These are phyloP conservation scores for Curvularia eragrostidis DNA, from an alignment of 2,329 filamentous ascomycete species.

Conservation along the genomic window DNA sequence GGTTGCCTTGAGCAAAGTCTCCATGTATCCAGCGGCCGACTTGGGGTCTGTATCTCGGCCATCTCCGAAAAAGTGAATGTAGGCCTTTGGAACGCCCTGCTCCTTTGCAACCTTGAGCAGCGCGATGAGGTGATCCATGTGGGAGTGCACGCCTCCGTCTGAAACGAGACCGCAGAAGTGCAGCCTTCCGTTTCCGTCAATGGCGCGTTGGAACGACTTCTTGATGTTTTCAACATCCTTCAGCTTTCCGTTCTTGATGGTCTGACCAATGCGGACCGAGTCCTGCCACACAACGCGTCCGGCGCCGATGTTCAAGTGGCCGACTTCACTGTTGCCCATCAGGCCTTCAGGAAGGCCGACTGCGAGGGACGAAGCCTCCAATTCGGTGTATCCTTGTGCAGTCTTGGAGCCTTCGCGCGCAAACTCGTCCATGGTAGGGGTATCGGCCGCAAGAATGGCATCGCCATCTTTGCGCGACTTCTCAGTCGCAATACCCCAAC, in stretches of 20 bases:
- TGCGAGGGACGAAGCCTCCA: constrained; percentile 94
- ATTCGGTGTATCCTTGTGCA: constrained; percentile 83
- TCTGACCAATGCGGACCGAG: constrained; percentile 91
- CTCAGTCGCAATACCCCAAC: constrained; percentile 88
- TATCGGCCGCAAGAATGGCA: constrained; percentile 91
- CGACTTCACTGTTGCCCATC: constrained; percentile 99
- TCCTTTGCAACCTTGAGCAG: constrained; percentile 91
- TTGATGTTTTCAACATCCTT: constrained; percentile 78
- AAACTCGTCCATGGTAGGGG: constrained; percentile 93
- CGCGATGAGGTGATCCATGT: constrained; percentile 90
- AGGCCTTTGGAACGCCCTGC: constrained; percentile 85
- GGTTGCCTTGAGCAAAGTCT: constrained; percentile 79
- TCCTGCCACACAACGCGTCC: constrained; percentile 98
- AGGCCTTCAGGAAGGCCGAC: constrained; percentile 95
- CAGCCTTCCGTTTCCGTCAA: constrained; percentile 87
- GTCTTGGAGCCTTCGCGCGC: constrained; percentile 69
- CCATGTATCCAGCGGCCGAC: constrained; percentile 85
- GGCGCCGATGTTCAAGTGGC: constrained; percentile 97
- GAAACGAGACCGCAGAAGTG: constrained; percentile 93
- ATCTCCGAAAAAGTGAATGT: constrained; percentile 99
- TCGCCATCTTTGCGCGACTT: constrained; percentile 87
- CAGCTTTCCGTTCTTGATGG: constrained; percentile 84
- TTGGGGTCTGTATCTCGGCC: constrained; percentile 98
- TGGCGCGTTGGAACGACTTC: constrained; percentile 77
- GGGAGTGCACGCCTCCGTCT: constrained; percentile 94